phyloP scores from a whole-genome alignment of 768 basidiomycete genomes.

The Lyophyllum shimeji region DNA sequence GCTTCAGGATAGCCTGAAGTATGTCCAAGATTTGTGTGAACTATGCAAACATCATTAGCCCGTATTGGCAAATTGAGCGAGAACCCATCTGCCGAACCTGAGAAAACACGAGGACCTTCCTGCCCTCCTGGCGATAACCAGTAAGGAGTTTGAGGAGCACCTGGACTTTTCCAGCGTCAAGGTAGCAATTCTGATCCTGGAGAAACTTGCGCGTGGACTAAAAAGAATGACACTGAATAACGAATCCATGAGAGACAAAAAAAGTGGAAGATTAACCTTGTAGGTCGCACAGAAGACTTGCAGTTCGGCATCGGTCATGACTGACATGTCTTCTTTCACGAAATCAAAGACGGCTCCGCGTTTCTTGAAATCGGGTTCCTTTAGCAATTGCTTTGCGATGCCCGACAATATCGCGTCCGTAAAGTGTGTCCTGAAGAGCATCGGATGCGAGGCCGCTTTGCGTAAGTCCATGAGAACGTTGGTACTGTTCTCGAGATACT shows the following conservation, averaged over 20 bases:
- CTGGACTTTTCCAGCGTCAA: slow-evolving; percentile 86
- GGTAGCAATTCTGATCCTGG: slow-evolving; percentile 71
- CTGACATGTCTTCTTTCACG: slow-evolving; percentile 96
- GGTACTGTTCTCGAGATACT: slow-evolving; percentile 79
- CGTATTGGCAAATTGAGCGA: neutral
- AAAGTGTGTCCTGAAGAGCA: slow-evolving; percentile 89
- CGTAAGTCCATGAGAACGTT: slow-evolving; percentile 98
- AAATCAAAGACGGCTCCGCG: slow-evolving; percentile 76
- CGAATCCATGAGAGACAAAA: neutral
- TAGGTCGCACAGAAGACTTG: slow-evolving; percentile 84
- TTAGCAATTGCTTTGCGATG: slow-evolving; percentile 81
- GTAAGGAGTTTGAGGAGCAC: slow-evolving; percentile 71
- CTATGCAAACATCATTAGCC: slow-evolving; percentile 34
- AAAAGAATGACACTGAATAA: neutral
- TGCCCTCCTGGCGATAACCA: slow-evolving; percentile 61
- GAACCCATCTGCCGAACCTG: slow-evolving; percentile 53
- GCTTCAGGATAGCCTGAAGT: slow-evolving; percentile 76
- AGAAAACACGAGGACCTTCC: slow-evolving; percentile 91
- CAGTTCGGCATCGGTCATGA: slow-evolving; percentile 97
- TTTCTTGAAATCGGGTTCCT: slow-evolving; percentile 90
- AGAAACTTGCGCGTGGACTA: slow-evolving; percentile 75
- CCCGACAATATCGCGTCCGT: slow-evolving; percentile 71
- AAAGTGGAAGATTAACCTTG: slow-evolving; percentile 55
- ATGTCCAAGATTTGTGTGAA: slow-evolving; percentile 97
- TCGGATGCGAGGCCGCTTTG: slow-evolving; percentile 94